phyloP scores from a whole-genome alignment of 768 basidiomycete species.

The Hypholoma sublateritium region DNA sequence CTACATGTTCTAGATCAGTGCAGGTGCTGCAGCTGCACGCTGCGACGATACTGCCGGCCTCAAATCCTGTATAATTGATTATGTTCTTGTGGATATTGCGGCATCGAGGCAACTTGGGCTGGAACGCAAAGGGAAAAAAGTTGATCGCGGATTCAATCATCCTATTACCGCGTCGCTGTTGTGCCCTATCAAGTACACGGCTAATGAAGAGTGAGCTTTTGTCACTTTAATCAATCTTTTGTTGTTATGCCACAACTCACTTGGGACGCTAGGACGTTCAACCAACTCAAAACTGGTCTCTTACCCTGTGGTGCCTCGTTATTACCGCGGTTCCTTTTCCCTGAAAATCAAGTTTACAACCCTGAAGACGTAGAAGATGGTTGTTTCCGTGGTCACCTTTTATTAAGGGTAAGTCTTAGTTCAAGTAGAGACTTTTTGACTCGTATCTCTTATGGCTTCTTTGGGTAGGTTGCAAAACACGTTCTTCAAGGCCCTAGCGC shows the following conservation, averaged over 20 bases:
- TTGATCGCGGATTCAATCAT: constrained; percentile 11
- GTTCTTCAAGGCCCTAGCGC: constrained; percentile 16
- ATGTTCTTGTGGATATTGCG: constrained; percentile 2
- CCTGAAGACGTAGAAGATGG: background rate
- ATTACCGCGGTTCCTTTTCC: constrained; percentile 8
- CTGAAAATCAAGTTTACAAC: constrained; percentile 2
- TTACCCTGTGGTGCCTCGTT: background rate
- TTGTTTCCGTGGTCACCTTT: constrained; percentile 10
- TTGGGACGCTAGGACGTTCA: background rate
- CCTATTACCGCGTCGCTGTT: constrained; percentile 8
- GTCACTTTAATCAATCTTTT: background rate
- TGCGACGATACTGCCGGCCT: constrained; percentile 9
- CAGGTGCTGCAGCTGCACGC: background rate
- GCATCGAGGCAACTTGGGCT: background rate
- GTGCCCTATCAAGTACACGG: background rate
- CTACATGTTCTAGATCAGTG: constrained; percentile 1
- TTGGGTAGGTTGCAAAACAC: constrained; percentile 12
- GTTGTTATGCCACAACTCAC: background rate
- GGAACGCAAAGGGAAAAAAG: background rate
- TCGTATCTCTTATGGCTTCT: background rate
- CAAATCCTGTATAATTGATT: constrained; percentile 5
- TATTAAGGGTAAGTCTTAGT: constrained; percentile 8
- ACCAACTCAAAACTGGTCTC: background rate
- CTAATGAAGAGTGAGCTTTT: background rate
- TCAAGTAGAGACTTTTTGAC: background rate